These are phyloP conservation scores for Colletotrichum cuscutae DNA, from an alignment of 2,329 filamentous ascomycete species.

Conservation along the genomic window DNA sequence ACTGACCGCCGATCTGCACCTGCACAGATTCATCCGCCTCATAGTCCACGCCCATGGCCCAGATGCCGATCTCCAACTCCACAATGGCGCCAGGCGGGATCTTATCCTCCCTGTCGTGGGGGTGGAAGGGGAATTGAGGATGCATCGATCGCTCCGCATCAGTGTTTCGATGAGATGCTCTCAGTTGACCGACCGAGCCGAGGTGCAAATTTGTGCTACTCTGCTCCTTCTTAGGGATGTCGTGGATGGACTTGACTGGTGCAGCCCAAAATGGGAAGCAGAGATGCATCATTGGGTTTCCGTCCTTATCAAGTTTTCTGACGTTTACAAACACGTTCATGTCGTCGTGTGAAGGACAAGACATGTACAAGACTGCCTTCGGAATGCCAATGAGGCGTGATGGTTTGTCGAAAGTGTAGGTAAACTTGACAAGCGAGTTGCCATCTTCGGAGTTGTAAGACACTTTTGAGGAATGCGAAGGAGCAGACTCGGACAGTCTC, in stretches of 20 bases:
- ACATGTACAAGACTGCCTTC: conserved; percentile 58
- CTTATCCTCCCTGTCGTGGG: conserved; percentile 52
- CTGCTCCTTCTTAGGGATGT: conserved; percentile 47
- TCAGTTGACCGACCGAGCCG: conserved; percentile 54
- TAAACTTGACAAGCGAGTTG: conserved; percentile 45
- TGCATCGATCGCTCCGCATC: conserved; percentile 44
- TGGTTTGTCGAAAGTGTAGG: conserved; percentile 49
- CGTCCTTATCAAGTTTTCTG: conserved; percentile 54
- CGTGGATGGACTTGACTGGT: conserved; percentile 40
- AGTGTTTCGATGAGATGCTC: conserved; percentile 54
- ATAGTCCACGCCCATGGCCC: conserved; percentile 57
- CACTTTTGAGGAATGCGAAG: conserved; percentile 21
- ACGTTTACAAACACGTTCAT: conserved; percentile 56
- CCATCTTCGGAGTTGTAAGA: conserved; percentile 47
- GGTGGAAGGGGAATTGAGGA: conserved; percentile 46
- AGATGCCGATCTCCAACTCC: conserved; percentile 58
- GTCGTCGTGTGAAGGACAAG: conserved; percentile 52
- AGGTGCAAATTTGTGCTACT: conserved; percentile 52
- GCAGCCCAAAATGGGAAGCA: conserved; percentile 50
- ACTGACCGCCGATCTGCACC: conserved; percentile 43
- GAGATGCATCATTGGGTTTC: conserved; percentile 53
- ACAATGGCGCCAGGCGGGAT: conserved; percentile 52
- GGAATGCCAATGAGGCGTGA: conserved; percentile 55
- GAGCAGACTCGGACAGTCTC: conserved; percentile 10
- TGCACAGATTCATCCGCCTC: conserved; percentile 49